phyloP scores from a whole-genome alignment of 169 alveolate species.

The Theileria orientalis region DNA sequence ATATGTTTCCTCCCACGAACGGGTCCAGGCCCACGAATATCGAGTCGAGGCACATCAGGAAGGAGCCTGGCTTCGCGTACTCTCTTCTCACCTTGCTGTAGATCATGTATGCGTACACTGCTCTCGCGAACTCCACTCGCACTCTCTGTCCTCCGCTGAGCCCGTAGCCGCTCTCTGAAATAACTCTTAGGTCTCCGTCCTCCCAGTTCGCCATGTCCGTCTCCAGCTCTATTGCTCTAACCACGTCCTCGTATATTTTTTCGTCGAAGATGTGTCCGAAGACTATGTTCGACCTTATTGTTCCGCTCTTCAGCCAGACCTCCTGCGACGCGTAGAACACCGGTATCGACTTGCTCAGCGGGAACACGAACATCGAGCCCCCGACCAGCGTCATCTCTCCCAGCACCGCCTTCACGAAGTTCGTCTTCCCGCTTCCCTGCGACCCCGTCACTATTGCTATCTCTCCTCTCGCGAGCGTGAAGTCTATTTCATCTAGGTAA shows the following conservation, averaged over 20 bases:
- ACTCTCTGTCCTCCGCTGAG: constrained; percentile 92
- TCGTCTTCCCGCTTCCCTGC: constrained; percentile 62
- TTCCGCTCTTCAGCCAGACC: constrained; percentile 50
- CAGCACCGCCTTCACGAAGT: constrained; percentile 55
- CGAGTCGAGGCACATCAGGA: constrained; percentile 69
- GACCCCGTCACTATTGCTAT: constrained; percentile 44
- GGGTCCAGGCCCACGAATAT: constrained; percentile 69
- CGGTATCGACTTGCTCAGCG: constrained; percentile 51
- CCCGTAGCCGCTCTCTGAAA: constrained; percentile 46
- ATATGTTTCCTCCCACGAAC: constrained; percentile 53
- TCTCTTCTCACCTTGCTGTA: constrained; percentile 51
- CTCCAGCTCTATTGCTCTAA: constrained; percentile 33
- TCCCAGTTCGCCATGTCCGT: constrained; percentile 47
- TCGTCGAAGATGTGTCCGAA: constrained; percentile 46
- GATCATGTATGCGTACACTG: constrained; percentile 77
- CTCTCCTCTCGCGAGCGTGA: constrained; percentile 45
- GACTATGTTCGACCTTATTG: constrained; percentile 46
- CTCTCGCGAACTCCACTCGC: constrained; percentile 89
- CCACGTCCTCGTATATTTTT: constrained; percentile 28
- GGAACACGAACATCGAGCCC: constrained; percentile 60
- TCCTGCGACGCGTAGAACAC: constrained; percentile 63
- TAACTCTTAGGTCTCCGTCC: constrained; percentile 46
- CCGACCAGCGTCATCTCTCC: constrained; percentile 62
- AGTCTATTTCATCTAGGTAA: not conserved
- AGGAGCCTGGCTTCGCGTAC: constrained; percentile 12